Base-by-base conservation (phyloP, 2,329 filamentous ascomycete genomes). In the Colletotrichum abscissum region DNA sequence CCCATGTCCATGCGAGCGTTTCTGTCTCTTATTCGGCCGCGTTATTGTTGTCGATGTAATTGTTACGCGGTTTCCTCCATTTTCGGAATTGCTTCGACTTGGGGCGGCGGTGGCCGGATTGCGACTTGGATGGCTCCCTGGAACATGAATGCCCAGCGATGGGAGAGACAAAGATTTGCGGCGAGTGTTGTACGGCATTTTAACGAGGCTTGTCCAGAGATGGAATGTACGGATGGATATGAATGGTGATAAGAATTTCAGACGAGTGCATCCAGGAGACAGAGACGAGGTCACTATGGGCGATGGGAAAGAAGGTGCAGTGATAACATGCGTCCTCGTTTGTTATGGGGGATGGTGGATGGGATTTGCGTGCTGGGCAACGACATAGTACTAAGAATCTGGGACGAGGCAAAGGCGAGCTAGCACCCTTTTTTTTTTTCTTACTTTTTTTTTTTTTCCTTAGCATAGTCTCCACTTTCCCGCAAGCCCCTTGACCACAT, bases 161-260 rank as follows among this genome's bases (percentile, higher is more conserved):
- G 95, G 94, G 80, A 98, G 88, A 75, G 95, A 98, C 77, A 99
- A 88, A 81, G 95, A 98, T 88, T 98, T 98, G 84, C 95, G 93
- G 85, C 96, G 94, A 78, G 96, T 98, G 85, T 98, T 98, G 89
- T 98, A 98, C 81, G 93, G 93, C 95, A 98, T 98, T 74, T 63
- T 77, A 76, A 22, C 38, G 14, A 26, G 3, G 14, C 4, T 35
- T 49, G 26, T 33, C 14, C 14, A 12, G 54, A 49, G 6, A n/a
- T 57, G 35, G 7, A 12, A 46, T 58, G 58, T 49, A 16, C 38
- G 57, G 14, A 28, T 62, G 42, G 38, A 9, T 14, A 56, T 24
- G 42, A 19, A 35, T 19, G 24, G 46, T 9, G 14, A 33, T 22
- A 30, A 24, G 24, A 24, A 22, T 3, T 42, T n/a, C 16, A 24